These are phyloP conservation scores for Pulveroboletus sp. DNA, from an alignment of 768 basidiomycete species.

Conservation along the genomic window DNA sequence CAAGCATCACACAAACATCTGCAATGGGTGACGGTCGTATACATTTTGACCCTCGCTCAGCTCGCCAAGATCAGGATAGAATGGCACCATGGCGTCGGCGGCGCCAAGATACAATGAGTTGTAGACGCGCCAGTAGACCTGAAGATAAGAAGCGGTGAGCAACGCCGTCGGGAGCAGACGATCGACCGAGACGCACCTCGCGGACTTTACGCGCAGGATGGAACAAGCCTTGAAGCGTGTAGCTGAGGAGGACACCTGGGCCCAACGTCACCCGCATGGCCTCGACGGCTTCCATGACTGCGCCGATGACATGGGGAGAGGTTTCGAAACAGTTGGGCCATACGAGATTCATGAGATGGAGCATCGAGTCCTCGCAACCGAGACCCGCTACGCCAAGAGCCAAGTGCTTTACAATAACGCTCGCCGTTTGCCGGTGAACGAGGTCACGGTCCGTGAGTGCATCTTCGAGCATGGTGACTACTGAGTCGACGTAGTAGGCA, in stretches of 20 bases:
- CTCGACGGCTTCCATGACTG: constrained; percentile 97
- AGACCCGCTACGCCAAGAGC: constrained; percentile 95
- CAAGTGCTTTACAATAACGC: constrained; percentile 97
- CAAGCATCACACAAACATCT: constrained; percentile 66
- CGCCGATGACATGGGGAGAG: constrained; percentile 95
- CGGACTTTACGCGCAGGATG: constrained; percentile 96
- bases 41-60: constrained; percentile 88
- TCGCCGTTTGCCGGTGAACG: constrained; percentile 96
- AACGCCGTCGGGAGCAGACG: not conserved
- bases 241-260: constrained; percentile 87
- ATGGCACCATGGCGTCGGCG: constrained; percentile 87
- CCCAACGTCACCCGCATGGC: constrained; percentile 96
- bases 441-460: constrained; percentile 97
- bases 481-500: constrained; percentile 94
- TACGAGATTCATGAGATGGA: constrained; percentile 95
- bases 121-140: constrained; percentile 92
- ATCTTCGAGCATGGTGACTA: constrained; percentile 97
- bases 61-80: constrained; percentile 89
- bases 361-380: constrained; percentile 96
- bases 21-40: constrained; percentile 80
- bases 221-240: constrained; percentile 92
- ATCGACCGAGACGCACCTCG: constrained; percentile 55
- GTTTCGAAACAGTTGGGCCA: constrained; percentile 99
- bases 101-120: constrained; percentile 93
- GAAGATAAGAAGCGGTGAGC: constrained; percentile 5